Percentiles rank a stretch among this genome's conserved stretches.
Evolutionary conservation across 2,329 filamentous ascomycete species (phyloP).

Genomic region (Akanthomyces lecanii): DNA sequence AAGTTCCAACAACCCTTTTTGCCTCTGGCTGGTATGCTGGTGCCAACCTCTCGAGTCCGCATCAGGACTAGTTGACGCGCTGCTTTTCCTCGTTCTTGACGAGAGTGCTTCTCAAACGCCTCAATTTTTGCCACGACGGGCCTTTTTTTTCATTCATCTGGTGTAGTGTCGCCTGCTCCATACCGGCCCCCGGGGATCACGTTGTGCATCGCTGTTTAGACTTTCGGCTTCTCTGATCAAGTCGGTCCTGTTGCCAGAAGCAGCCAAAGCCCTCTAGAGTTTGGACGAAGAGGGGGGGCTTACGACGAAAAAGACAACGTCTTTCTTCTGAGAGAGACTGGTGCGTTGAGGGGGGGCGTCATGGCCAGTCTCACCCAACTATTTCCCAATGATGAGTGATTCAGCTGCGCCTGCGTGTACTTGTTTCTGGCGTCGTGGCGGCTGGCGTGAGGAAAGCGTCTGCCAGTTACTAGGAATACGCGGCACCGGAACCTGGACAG

Average conservation of each 20-base stretch:
- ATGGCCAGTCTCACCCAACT: neutral
- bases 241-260: neutral
- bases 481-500: no score
- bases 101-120: neutral
- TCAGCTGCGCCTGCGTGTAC: neutral
- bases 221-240: slow-evolving; percentile 6
- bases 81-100: neutral
- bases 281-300: neutral
- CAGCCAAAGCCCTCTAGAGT: neutral
- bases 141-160: neutral
- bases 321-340: neutral
- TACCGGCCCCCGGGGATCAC: no score
- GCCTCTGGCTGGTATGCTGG: slow-evolving; percentile 4
- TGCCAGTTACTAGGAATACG: no score
- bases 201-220: neutral
- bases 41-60: neutral
- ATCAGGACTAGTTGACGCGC: slow-evolving; percentile 6
- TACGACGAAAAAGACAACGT: neutral
- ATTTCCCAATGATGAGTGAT: neutral
- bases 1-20: neutral
- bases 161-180: neutral
- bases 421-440: neutral
- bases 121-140: neutral
- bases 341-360: neutral
- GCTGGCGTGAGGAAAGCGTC: no score